Percentiles rank a stretch among this genome's conserved stretches.
Evolutionary conservation across 805 yeast species (phyloP).

Genomic region (Zygotorulaspora sp.): DNA sequence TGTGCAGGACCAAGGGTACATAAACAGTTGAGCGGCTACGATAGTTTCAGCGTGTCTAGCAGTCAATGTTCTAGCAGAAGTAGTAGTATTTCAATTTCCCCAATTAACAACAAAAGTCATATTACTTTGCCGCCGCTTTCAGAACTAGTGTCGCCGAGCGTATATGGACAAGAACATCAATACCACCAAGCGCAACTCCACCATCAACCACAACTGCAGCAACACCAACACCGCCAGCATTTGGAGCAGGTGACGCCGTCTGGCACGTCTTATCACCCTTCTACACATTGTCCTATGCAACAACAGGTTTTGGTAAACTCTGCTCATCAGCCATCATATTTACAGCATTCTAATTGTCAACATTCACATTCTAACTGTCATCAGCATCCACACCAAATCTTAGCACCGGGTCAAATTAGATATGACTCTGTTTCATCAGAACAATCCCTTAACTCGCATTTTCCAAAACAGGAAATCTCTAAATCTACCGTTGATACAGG

Average conservation of each 20-base stretch:
- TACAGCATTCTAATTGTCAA: slow-evolving; percentile 2
- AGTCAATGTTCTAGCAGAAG: slow-evolving; percentile 1
- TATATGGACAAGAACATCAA: slow-evolving; percentile 7
- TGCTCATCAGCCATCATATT: neutral
- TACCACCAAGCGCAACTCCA: slow-evolving; percentile 2
- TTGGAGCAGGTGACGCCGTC: neutral
- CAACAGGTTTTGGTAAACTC: neutral
- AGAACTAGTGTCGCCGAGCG: slow-evolving; percentile 12
- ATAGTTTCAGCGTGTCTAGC: neutral
- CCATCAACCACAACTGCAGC: too few relatives aligned
- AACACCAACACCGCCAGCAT: slow-evolving; percentile 2
- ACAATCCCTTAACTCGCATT: too few relatives aligned
- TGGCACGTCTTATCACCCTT: neutral
- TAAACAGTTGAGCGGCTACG: neutral
- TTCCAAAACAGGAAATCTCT: too few relatives aligned
- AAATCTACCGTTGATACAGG: too few relatives aligned
- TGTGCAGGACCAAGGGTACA: too few relatives aligned
- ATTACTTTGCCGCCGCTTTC: slow-evolving; percentile 15
- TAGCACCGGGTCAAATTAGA: neutral
- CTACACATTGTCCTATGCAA: neutral
- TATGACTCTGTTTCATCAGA: neutral
- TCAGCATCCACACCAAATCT: slow-evolving; percentile 1
- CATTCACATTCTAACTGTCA: slow-evolving; percentile 1
- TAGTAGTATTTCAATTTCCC: slow-evolving; percentile 1
- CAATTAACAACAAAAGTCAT: slow-evolving; percentile 1